These are phyloP conservation scores for Salinomyces thailandicus DNA, from an alignment of 2,329 filamentous ascomycete genomes.

Conservation along the genomic window DNA sequence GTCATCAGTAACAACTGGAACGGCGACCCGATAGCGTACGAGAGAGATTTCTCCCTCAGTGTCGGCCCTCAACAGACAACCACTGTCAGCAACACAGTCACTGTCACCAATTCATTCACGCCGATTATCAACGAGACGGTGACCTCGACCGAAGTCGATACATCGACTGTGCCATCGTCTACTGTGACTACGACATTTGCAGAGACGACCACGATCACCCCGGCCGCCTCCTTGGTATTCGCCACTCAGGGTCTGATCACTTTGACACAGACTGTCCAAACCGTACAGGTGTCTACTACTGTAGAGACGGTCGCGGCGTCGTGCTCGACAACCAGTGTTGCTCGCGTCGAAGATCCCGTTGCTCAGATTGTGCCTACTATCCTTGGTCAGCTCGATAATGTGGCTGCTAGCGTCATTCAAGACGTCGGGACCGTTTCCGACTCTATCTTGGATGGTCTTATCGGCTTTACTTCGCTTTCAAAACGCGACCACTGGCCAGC, in stretches of 20 bases:
- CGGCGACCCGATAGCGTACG: conserved; percentile 36
- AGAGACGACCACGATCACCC: conserved; percentile 12
- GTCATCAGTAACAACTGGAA: conserved; percentile 35
- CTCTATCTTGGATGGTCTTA: neutral
- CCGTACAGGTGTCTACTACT: conserved; percentile 10
- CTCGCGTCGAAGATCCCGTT: conserved; percentile 16
- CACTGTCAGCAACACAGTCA: conserved; percentile 18
- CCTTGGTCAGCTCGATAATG: neutral
- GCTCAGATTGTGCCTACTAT: conserved; percentile 21
- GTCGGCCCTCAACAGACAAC: conserved; percentile 28
- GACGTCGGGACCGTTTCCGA: conserved; percentile 4
- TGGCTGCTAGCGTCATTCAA: conserved; percentile 5
- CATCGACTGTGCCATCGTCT: conserved; percentile 9
- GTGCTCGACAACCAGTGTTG: conserved; percentile 3
- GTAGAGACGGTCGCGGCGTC: conserved; percentile 5
- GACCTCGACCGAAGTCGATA: conserved; percentile 16
- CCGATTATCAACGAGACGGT: conserved; percentile 21
- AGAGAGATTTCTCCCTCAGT: conserved; percentile 31
- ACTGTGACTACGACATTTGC: neutral
- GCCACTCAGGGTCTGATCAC: conserved; percentile 17
- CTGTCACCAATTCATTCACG: conserved; percentile 11
- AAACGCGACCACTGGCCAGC: conserved; percentile 6
- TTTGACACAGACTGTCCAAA: conserved; percentile 15
- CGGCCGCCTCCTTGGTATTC: conserved; percentile 11
- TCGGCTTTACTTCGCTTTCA: neutral